A percentile compares a stretch with the other conserved stretches of the same genome.
These are phyloP conservation scores for Fusarium proliferatum DNA, from an alignment of 2,329 filamentous ascomycete genomes.

Conservation along the genomic window DNA sequence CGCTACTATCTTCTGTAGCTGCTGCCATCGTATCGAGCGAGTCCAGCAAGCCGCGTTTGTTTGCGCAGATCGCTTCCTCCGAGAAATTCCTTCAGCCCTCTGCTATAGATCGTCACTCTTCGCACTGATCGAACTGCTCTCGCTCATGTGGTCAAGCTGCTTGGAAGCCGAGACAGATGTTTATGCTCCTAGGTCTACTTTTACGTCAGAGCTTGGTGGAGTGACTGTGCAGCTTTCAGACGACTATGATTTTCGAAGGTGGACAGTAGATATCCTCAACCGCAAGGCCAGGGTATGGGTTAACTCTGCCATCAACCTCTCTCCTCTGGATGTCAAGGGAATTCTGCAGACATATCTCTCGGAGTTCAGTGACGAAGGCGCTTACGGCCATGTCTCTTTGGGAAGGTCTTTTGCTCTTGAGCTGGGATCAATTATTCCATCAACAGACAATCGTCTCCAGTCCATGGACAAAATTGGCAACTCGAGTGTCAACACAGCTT, in stretches of 20 bases:
- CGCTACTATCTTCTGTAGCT: constrained; percentile 84
- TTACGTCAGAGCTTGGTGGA: constrained; percentile 79
- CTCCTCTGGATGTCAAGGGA: constrained; percentile 93
- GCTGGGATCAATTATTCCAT: constrained; percentile 87
- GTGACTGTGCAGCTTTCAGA: constrained; percentile 93
- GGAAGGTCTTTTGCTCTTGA: constrained; percentile 95
- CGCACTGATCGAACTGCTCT: constrained; percentile 89
- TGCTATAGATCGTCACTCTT: constrained; percentile 93
- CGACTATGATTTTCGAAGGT: constrained; percentile 83
- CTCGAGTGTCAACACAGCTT: constrained; percentile 86
- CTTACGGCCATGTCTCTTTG: constrained; percentile 90
- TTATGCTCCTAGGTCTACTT: constrained; percentile 86
- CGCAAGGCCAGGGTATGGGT: constrained; percentile 85
- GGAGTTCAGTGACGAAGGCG: constrained; percentile 90
- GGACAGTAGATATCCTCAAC: constrained; percentile 82
- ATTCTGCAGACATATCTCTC: constrained; percentile 96
- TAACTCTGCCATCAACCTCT: constrained; percentile 79
- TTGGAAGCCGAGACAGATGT: constrained; percentile 94
- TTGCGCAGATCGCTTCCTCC: constrained; percentile 88
- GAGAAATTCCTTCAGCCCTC: constrained; percentile 85
- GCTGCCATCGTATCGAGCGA: constrained; percentile 92
- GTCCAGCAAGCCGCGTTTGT: constrained; percentile 88
- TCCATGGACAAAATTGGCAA: constrained; percentile 82
- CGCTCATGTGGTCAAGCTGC: constrained; percentile 95
- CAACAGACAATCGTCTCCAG: constrained; percentile 84